Percentiles rank a stretch among this genome's conserved stretches.
Evolutionary conservation across 768 basidiomycete species (phyloP).

Genomic region (Russula emetica): DNA sequence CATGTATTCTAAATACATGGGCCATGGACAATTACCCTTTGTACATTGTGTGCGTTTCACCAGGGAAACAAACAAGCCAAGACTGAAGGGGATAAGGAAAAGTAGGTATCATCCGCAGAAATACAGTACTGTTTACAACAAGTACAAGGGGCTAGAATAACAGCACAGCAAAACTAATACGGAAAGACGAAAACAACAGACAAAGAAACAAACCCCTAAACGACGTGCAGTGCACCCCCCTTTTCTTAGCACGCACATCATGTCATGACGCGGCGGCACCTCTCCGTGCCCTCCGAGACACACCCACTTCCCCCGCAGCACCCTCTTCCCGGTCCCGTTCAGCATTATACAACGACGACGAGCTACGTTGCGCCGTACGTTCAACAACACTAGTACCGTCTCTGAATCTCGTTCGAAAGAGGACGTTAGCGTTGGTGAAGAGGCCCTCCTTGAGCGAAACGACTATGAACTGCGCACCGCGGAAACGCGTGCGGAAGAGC

Average conservation of each 20-base stretch:
- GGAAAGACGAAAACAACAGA: neutral
- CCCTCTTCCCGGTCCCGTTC: conserved; percentile 10
- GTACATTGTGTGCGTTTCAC: neutral
- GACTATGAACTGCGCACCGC: conserved; percentile 97
- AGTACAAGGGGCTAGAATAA: neutral
- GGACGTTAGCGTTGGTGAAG: conserved; percentile 95
- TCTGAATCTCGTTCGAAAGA: conserved; percentile 89
- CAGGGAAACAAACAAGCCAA: neutral
- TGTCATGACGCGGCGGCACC: neutral
- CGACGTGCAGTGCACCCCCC: too few species aligned
- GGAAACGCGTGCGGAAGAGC: conserved; percentile 95
- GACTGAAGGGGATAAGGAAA: neutral
- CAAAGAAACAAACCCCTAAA: neutral
- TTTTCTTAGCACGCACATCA: too few species aligned
- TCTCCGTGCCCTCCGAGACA: conserved; percentile 12
- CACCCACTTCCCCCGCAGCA: neutral
- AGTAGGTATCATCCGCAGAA: neutral
- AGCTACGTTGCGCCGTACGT: conserved; percentile 64
- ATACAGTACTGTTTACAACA: neutral
- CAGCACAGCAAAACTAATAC: neutral
- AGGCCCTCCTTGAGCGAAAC: conserved; percentile 95
- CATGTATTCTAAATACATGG: too few species aligned
- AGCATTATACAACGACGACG: conserved; percentile 40
- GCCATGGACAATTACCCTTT: too few species aligned
- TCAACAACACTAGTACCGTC: conserved; percentile 93